These are phyloP conservation scores for Sporisorium graminicola DNA, from an alignment of 1,284 basidiomycete species.

Conservation along the genomic window DNA sequence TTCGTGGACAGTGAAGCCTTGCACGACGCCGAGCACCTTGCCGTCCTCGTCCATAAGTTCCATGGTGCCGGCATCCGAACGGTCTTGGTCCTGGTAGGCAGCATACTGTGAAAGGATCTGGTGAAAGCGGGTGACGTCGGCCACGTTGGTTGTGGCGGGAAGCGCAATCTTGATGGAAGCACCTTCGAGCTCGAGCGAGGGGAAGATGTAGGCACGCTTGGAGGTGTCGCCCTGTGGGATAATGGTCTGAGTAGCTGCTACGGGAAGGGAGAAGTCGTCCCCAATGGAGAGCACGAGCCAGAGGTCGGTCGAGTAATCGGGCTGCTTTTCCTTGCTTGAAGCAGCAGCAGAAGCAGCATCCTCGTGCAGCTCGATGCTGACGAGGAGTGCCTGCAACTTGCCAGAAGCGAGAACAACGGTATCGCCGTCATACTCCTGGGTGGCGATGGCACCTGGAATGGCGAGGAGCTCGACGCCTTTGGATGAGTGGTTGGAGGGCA, in stretches of 20 bases:
- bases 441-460: slow-evolving; percentile 36
- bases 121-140: slow-evolving; percentile 38
- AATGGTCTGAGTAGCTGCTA: slow-evolving; percentile 48
- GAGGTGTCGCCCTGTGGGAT: slow-evolving; percentile 25
- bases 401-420: slow-evolving; percentile 44
- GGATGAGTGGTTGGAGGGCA: slow-evolving; percentile 28
- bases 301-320: slow-evolving; percentile 45
- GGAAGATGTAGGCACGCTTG: slow-evolving; percentile 42
- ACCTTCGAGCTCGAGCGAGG: slow-evolving; percentile 49
- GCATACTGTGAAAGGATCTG: slow-evolving; percentile 58
- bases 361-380: slow-evolving; percentile 46
- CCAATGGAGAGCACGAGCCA: slow-evolving; percentile 57
- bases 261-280: slow-evolving; percentile 44
- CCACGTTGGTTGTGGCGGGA: slow-evolving; percentile 20
- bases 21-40: slow-evolving; percentile 48
- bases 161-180: slow-evolving; percentile 52
- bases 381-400: slow-evolving; percentile 41
- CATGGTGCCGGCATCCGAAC: slow-evolving; percentile 41
- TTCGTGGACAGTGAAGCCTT: slow-evolving; percentile 49
- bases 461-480: slow-evolving; percentile 44
- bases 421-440: slow-evolving; percentile 52
- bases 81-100: slow-evolving; percentile 51
- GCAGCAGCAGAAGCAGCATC: slow-evolving; percentile 15
- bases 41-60: slow-evolving; percentile 62
- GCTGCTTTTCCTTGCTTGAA: slow-evolving; percentile 4